Evolutionary conservation across 164 flowering plant genomes (phyloP), one percentile per base, ranked within the genome.

Genomic region (Sedum album): DNA sequence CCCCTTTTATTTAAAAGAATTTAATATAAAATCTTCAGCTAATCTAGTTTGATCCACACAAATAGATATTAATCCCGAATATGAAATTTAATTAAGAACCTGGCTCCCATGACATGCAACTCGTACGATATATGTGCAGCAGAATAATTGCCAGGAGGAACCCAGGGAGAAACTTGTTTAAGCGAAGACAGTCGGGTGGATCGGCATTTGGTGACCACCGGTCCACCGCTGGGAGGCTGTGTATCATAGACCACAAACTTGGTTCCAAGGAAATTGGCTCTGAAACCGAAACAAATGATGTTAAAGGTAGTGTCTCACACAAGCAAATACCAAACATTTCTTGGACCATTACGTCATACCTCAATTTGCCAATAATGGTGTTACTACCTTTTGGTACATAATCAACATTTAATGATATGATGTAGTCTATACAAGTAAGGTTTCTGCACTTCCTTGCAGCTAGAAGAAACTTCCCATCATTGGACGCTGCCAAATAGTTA

Each of bases 391-490:
- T 86, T 30, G 93, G 79, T 23, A 84, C 76, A 67, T 83, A 80
- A 67, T 80, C 87, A 44, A 81, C 73, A 72, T 82, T 77, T 48
- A 83, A 65, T 69, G 90, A 84, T 61, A 88, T 84, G 55, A 85
- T 79, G 71, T 84, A 86, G 57, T 88, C 93, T 21, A 86, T 88
- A 75, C 81, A 82, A 31, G 93, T 88, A 17, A 89, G 77, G 5
- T 86, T 79, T 69, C 89, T 68, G 60, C 79, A 82, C 77, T 76
- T 86, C 51, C 80, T 75, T 8, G 90, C 93, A 77, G 87, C 85
- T 66, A 88, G 90, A 73, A 88, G 88, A 69, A 88, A 88, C 76
- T 88, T 88, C 1, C 93, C 93, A 75, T 84, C 93, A 76, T 74
- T 80, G 61, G 82, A 79, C 60, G 83, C 91, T 86, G 85, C 44